Conservation (phyloP, 441 rosid genomes). For the Lepidium campestre region DNA sequence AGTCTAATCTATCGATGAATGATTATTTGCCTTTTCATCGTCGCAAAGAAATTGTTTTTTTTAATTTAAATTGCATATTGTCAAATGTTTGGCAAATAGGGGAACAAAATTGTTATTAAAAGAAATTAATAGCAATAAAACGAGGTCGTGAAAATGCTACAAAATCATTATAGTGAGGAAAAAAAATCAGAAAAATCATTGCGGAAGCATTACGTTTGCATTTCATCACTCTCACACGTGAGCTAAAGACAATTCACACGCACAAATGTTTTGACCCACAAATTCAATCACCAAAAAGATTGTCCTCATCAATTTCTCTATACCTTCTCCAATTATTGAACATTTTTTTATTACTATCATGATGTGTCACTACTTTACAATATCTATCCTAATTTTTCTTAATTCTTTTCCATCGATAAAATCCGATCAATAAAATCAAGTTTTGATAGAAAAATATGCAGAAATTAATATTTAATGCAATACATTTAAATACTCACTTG, state of each 20-base stretch:
- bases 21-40: constrained; percentile 14
- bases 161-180: background rate
- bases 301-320: background rate
- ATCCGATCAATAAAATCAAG: no score
- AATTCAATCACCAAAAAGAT: background rate
- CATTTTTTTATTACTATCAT: background rate
- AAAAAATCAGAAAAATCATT: background rate
- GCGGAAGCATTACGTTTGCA: constrained; percentile 34
- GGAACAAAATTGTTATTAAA: background rate
- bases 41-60: background rate
- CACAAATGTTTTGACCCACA: constrained; percentile 6
- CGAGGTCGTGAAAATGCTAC: no score
- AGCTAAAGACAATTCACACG: constrained; percentile 7
- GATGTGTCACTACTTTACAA: no score
- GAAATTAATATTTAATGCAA: no score
- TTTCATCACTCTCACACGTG: constrained; percentile 24
- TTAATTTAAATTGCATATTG: background rate
- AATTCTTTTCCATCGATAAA: no score
- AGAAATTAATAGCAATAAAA: background rate
- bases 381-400: no score
- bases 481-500: no score
- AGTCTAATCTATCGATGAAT: constrained; percentile 20
- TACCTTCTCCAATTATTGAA: constrained; percentile 17
- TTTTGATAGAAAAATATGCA: no score
- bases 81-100: background rate